Evolutionary conservation across 495 filamentous ascomycete species (phyloP), one percentile per base, ranked within the genome.

Genomic region (Aspergillus kassunensis): DNA sequence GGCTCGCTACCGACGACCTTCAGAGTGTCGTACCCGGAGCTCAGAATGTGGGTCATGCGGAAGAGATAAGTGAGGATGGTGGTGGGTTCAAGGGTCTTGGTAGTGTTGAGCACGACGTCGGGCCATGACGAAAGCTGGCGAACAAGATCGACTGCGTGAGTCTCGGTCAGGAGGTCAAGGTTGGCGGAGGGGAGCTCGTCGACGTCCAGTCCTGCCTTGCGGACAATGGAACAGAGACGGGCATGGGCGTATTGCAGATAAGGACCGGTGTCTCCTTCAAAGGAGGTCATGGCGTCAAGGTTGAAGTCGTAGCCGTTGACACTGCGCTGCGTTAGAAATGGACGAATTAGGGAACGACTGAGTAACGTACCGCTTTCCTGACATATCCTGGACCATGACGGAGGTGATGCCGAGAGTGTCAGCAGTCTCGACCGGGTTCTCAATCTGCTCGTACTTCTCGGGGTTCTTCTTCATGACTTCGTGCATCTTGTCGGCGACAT

Each of bases 1-100:
- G 77, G 78, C 64, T 81, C 80, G 60, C 82, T 88, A 39, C 88
- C 87, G 11, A 92, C 79, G 20, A 95, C 86, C 62, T 87, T 79
- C 27, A 95, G 77, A 4, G 88, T 80, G 59, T 91, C 89, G 64
- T 93, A 95, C 65, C 85, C 87, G 31, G 84, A 88, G 74, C 87
- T 91, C 48, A 95, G 68, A 44, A 83, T 76, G 64, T 93, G 90
- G 1, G 88, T 95, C 85, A 96, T 86, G 70, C 83, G 85, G 76
- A 92, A 92, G 37, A 96, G 80, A 70, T 93, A 96, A 10, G 83
- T 84, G 27, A 95, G 72, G 43, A 95, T 75, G 6, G 81, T 85
- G 37, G 81, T 70, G 15, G 85, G 83, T 66, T 88, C 84, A 39
- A 81, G 72, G 12, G 80, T 84, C 70, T 80, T 84, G 55, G 73